Evolutionary conservation across 1,284 basidiomycete species (phyloP), one percentile per base, ranked within the genome.

Genomic region (Moniliophthora roreri): DNA sequence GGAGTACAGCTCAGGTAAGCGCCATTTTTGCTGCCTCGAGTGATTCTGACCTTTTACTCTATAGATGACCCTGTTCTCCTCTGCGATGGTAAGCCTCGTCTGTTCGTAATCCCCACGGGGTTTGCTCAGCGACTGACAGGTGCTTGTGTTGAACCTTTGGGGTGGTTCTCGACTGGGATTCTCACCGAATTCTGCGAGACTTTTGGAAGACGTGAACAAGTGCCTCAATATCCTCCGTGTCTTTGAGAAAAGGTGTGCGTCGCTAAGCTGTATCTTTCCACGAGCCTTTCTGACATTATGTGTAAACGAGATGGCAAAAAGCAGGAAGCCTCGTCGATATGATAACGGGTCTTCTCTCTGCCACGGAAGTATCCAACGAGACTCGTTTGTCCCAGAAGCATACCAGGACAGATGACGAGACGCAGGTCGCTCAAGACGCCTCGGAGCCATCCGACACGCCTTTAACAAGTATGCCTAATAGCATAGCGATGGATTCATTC

Each of bases 381-480:
- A 21, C 16, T 23, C 7, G 18, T 10, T 18, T 18, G 21, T 20
- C 41, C 7, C 21, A 42, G 41, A 42, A 42, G n/a, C 41, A 24
- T 42, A 23, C 41, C 18, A 42, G 41, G 18, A 10, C 41, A 6
- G 41, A 42, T 10, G 21, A 42, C 15, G 21, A 21, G 18, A 42
- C 21, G 41, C 21, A 42, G n/a, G 26, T 23, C 41, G 41, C 41
- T 23, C 21, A 21, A 42, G 21, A 42, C 41, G 41, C 41, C 41
- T 42, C 26, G 41, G 41, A 24, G 21, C 41, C 41, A 7, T 20
- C 15, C 21, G 21, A 24, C 18, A 42, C 41, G 18, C 21, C 26
- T 15, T 42, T 42, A 6, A 24, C 41, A 15, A 42, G 56, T 13
- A 57, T n/a, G n/a, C n/a, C n/a, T n/a, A n/a, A n/a, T n/a, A n/a